Percentiles rank a stretch among this genome's conserved stretches.
Conservation (phyloP, 345 rosid species). For the Arabidopsis arenosa region DNA sequence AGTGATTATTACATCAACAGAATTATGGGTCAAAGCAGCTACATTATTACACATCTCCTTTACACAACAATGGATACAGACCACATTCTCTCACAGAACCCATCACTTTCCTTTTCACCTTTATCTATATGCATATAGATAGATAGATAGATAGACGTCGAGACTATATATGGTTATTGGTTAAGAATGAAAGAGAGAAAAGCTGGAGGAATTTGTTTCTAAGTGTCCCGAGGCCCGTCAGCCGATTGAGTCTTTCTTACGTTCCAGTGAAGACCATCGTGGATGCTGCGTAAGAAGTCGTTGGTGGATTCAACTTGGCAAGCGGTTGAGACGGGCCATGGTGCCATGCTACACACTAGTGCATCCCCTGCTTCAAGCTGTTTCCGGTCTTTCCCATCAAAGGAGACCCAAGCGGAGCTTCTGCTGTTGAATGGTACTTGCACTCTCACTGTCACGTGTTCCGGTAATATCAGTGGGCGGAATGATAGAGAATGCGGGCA, state of each 20-base stretch:
- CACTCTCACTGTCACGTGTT: slow-evolving; percentile 86
- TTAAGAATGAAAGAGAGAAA: slow-evolving; percentile 5
- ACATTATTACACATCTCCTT: slow-evolving; percentile 28
- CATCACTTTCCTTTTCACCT: slow-evolving; percentile 9
- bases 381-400: slow-evolving; percentile 94
- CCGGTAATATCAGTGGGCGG: slow-evolving; percentile 94
- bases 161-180: slow-evolving; percentile 17
- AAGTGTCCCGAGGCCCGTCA: slow-evolving; percentile 69
- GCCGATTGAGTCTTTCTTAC: slow-evolving; percentile 80
- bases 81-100: slow-evolving; percentile 6
- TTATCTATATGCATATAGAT: slow-evolving; percentile 31
- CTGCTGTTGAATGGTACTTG: slow-evolving; percentile 94
- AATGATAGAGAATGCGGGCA: slow-evolving; percentile 98
- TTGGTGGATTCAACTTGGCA: slow-evolving; percentile 83
- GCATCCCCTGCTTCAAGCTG: slow-evolving; percentile 86
- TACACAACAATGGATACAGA: slow-evolving; percentile 24
- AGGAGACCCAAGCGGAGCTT: slow-evolving; percentile 92
- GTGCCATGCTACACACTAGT: slow-evolving; percentile 95
- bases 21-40: slow-evolving; percentile 26
- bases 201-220: slow-evolving; percentile 11
- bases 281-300: slow-evolving; percentile 91
- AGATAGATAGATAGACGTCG: neutral
- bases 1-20: slow-evolving; percentile 12
- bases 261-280: slow-evolving; percentile 98
- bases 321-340: slow-evolving; percentile 98